phyloP scores from a whole-genome alignment of 2,329 filamentous ascomycete genomes.

The Lecanicillium sp. region DNA sequence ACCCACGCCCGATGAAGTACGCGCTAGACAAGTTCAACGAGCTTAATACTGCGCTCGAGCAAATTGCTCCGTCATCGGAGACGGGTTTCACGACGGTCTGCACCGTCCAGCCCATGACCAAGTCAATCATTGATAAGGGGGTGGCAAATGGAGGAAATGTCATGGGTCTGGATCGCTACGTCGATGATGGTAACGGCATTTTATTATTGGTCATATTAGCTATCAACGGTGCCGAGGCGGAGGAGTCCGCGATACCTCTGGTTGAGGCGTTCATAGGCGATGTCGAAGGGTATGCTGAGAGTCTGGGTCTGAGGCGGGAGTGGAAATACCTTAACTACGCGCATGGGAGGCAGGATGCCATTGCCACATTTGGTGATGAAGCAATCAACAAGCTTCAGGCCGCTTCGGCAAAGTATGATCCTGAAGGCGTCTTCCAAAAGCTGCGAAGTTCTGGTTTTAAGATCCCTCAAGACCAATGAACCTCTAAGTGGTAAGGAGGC shows the following conservation, averaged over 20 bases:
- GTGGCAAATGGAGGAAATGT: constrained; percentile 20
- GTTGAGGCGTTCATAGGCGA: constrained; percentile 17
- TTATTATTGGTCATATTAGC: constrained; percentile 29
- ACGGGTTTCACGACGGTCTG: no score
- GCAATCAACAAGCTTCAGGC: constrained; percentile 22
- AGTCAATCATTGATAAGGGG: constrained; percentile 17
- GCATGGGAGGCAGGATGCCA: constrained; percentile 26
- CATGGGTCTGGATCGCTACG: constrained; percentile 22
- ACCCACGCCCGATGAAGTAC: constrained; percentile 23
- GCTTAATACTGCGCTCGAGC: constrained; percentile 18
- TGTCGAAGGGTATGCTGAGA: constrained; percentile 21
- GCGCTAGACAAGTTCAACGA: constrained; percentile 21
- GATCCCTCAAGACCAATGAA: no score
- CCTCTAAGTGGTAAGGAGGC: no score
- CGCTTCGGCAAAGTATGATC: constrained; percentile 24
- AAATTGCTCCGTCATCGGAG: constrained; percentile 13
- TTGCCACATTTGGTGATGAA: constrained; percentile 26
- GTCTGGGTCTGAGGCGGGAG: no score
- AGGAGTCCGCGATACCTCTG: constrained; percentile 22
- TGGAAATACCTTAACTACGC: constrained; percentile 38
- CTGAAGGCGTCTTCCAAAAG: constrained; percentile 24
- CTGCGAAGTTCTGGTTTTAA: constrained; percentile 21
- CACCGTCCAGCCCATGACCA: constrained; percentile 24
- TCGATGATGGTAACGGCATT: constrained; percentile 26
- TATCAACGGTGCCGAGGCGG: constrained; percentile 27